Conservation (phyloP, 176 grass and related monocot species). For the Avena eriantha region DNA sequence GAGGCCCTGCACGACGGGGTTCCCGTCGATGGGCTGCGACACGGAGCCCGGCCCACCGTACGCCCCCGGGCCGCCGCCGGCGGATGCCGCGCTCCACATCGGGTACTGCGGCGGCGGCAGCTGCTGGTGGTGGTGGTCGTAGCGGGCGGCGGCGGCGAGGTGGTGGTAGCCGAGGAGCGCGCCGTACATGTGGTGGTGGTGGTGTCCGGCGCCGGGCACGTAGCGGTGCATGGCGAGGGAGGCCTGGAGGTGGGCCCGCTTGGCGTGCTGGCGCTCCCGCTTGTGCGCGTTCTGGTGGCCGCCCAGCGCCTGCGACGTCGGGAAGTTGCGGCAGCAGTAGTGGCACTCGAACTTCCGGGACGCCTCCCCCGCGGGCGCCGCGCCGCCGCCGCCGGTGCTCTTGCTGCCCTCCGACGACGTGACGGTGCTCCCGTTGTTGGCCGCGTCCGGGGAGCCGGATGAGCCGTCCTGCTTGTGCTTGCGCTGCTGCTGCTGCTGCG, state of each 20-base stretch:
- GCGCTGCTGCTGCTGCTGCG: not conserved
- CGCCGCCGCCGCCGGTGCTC: not conserved
- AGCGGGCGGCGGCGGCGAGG: conserved; percentile 29
- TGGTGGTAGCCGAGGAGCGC: conserved; percentile 76
- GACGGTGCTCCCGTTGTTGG: conserved; percentile 47
- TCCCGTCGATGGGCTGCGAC: conserved; percentile 80
- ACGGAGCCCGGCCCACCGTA: conserved; percentile 59
- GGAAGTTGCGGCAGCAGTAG: conserved; percentile 99
- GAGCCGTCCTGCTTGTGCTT: not conserved
- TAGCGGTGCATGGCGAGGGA: conserved; percentile 78
- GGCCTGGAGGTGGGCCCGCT: conserved; percentile 85
- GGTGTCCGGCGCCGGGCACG: conserved; percentile 36
- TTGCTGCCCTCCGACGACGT: conserved; percentile 39
- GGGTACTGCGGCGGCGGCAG: conserved; percentile 70
- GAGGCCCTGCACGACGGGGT: conserved; percentile 64
- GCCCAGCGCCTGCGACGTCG: conserved; percentile 96
- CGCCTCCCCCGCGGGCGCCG: conserved; percentile 16
- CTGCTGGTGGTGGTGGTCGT: conserved; percentile 11
- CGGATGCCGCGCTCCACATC: conserved; percentile 46
- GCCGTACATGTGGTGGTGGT: conserved; percentile 60
- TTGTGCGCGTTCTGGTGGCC: conserved; percentile 99
- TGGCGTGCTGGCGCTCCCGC: conserved; percentile 97
- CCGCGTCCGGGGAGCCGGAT: conserved; percentile 29
- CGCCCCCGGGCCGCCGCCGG: conserved; percentile 6
- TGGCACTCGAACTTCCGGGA: conserved; percentile 95